Percentiles rank a stretch among this genome's conserved stretches.
phyloP scores from a whole-genome alignment of 306 rosid species.

The Elaeagnus macrophylla region DNA sequence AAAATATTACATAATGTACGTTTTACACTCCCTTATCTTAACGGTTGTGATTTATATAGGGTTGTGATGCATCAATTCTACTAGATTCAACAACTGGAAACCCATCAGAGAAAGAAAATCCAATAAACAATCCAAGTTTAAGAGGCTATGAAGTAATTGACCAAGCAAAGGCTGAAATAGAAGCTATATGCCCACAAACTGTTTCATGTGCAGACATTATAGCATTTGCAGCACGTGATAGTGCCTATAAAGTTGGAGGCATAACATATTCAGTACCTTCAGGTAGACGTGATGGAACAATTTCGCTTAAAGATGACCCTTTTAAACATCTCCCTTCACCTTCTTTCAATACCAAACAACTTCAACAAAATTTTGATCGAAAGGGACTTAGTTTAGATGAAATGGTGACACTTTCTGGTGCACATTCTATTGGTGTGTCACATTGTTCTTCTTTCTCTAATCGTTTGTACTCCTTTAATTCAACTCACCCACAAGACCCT shows the following conservation, averaged over 20 bases:
- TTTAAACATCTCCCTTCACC: constrained; percentile 1
- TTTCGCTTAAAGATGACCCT: constrained; percentile 19
- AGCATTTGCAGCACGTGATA: constrained; percentile 34
- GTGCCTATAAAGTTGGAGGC: constrained; percentile 18
- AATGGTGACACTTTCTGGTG: constrained; percentile 36
- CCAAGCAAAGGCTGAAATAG: constrained; percentile 24
- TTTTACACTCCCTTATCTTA: too few relatives aligned
- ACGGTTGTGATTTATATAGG: too few relatives aligned
- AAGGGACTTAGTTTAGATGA: constrained; percentile 24
- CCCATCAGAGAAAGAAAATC: constrained; percentile 24
- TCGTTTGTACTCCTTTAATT: constrained; percentile 21
- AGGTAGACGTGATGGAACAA: constrained; percentile 21
- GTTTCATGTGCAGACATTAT: constrained; percentile 37
- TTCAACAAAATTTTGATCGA: not conserved
- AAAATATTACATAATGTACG: too few relatives aligned
- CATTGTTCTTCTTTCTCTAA: constrained; percentile 26
- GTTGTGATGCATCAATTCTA: constrained; percentile 31
- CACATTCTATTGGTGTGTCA: constrained; percentile 34
- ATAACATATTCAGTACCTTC: constrained; percentile 20
- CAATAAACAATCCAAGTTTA: constrained; percentile 28
- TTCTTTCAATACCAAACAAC: constrained; percentile 14
- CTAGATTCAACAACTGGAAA: constrained; percentile 23
- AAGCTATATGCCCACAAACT: constrained; percentile 28
- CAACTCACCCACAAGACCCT: constrained; percentile 26
- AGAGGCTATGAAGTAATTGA: constrained; percentile 34